Percentiles rank a stretch among this genome's conserved stretches.
Conservation (phyloP, 2,329 filamentous ascomycete genomes). For the Aspergillus fischeri region DNA sequence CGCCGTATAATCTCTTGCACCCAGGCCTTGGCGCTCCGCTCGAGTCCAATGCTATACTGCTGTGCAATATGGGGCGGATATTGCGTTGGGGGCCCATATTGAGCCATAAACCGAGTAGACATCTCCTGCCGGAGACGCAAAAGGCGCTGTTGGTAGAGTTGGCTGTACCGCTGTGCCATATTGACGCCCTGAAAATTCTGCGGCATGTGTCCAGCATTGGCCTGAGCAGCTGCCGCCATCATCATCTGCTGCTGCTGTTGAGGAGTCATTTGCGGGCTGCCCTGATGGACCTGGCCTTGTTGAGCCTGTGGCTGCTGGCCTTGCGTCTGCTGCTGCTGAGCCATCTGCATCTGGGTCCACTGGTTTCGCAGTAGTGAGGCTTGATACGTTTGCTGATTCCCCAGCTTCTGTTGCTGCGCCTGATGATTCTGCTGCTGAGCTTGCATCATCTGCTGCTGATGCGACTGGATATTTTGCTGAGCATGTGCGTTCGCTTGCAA, state of each 20-base stretch:
- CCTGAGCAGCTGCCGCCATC: constrained; percentile 37
- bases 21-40: constrained; percentile 35
- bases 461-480: constrained; percentile 44
- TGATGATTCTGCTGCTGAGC: constrained; percentile 32
- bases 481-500: constrained; percentile 43
- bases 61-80: constrained; percentile 37
- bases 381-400: constrained; percentile 34
- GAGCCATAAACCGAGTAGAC: constrained; percentile 31
- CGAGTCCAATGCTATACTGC: constrained; percentile 35
- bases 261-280: constrained; percentile 31
- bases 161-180: constrained; percentile 31
- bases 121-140: constrained; percentile 35
- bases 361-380: constrained; percentile 36
- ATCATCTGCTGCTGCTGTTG: constrained; percentile 37
- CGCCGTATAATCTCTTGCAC: constrained; percentile 37
- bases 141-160: constrained; percentile 35
- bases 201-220: constrained; percentile 33
- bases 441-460: constrained; percentile 40
- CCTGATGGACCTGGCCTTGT: constrained; percentile 28
- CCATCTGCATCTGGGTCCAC: constrained; percentile 36
- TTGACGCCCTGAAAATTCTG: constrained; percentile 27
- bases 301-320: constrained; percentile 18
- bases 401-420: constrained; percentile 24
- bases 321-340: constrained; percentile 30
- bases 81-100: constrained; percentile 37